phyloP scores from a whole-genome alignment of 192 early-diverging fungal species.

The Phycomyces nitens region DNA sequence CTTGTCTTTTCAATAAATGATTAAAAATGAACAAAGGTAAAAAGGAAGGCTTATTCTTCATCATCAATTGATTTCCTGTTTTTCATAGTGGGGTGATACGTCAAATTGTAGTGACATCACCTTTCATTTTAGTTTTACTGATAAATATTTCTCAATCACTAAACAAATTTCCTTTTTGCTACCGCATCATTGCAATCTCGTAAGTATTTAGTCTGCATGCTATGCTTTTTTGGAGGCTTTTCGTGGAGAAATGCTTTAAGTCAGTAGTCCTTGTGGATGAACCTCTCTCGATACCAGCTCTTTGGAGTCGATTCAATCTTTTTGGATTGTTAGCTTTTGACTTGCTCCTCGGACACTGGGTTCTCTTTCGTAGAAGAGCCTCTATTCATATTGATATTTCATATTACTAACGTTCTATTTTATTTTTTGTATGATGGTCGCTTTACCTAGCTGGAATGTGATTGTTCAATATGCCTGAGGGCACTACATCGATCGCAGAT shows the following conservation, averaged over 20 bases:
- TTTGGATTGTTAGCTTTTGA: conserved; percentile 3
- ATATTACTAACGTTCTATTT: conserved; percentile 5
- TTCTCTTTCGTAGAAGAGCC: conserved; percentile 5
- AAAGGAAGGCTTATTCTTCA: no score
- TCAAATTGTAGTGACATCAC: no score
- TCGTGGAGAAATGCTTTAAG: conserved; percentile 5
- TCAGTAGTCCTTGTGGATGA: conserved; percentile 11
- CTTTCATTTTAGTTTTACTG: no score
- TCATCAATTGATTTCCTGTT: no score
- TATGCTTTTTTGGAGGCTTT: conserved; percentile 5
- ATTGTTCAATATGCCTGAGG: conserved; percentile 6
- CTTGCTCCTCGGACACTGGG: conserved; percentile 8
- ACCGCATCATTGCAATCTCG: neutral
- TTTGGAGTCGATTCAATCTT: conserved; percentile 5
- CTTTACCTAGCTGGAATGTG: conserved; percentile 8
- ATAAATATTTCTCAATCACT: no score
- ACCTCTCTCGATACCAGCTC: conserved; percentile 11
- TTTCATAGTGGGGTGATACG: no score
- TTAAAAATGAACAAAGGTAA: no score
- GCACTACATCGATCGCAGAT: conserved; percentile 3
- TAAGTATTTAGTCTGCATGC: conserved; percentile 8
- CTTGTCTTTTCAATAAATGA: no score
- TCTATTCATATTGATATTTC: conserved; percentile 10
- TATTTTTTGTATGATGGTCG: conserved; percentile 2
- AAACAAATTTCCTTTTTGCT: no score